Evolutionary conservation across 331 rosid species (phyloP), one percentile per base, ranked within the genome.

Genomic region (Stylosanthes scabra): DNA sequence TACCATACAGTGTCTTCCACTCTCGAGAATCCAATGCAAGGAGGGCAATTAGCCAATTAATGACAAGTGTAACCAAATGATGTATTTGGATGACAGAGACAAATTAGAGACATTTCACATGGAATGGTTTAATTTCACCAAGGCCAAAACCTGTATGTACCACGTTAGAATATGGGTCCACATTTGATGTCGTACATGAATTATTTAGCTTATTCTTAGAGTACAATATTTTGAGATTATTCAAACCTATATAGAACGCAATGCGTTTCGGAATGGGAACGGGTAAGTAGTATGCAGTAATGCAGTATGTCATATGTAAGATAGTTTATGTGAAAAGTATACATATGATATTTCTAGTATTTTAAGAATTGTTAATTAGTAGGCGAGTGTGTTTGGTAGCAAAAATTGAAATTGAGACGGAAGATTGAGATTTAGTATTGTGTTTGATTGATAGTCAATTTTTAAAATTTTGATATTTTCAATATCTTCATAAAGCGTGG

Each of bases 181-280:
- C 12, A 7, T 15, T 44, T 68, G 34, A 6, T 58, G 65, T 71
- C 28, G 56, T 66, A 63, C 75, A 59, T 71, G 45, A 15, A 14
- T 15, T 20, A 20, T 20, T 20, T 25, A 16, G 47, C 69, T 42
- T 63, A 39, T 63, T 16, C 10, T 50, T 28, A 57, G 40, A 13
- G 29, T 57, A 28, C 62, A 54, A 14, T 31, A 31, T 31, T 34
- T 34, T 3, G 39, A 44, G 63, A 81, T 74, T 75, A 81, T 59
- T 79, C 83, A 46, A 81, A 86, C 75, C 58, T 20, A 20, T 20
- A 20, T 20, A 20, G 25, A 20, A 20, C 25, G 25, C 25, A 20
- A 20, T 20, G 25, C 25, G 25, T 20, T 20, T 20, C 25, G 25
- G 25, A 20, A 20, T 20, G 25, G 25, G 25, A 20, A 20, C 25